phyloP scores from a whole-genome alignment of 768 basidiomycete genomes.

The Tricholoma hemisulphureum region DNA sequence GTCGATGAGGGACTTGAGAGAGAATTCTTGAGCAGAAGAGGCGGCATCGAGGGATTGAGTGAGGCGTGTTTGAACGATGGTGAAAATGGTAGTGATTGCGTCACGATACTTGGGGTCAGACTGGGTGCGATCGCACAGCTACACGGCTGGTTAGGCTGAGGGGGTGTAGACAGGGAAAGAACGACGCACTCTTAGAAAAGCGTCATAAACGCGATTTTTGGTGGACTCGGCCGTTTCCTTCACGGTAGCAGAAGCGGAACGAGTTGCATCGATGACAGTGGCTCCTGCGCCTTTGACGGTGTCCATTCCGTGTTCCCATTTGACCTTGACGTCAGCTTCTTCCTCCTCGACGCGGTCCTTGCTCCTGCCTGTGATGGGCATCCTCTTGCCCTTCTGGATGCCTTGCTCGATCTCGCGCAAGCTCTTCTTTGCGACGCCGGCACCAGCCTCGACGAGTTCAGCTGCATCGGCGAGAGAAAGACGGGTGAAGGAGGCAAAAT shows the following conservation, averaged over 20 bases:
- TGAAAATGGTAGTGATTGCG: constrained; percentile 57
- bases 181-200: constrained; percentile 48
- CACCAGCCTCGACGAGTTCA: constrained; percentile 53
- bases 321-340: constrained; percentile 45
- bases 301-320: constrained; percentile 70
- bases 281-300: constrained; percentile 57
- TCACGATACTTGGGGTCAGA: constrained; percentile 57
- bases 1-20: constrained; percentile 54
- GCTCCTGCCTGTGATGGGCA: constrained; percentile 52
- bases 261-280: constrained; percentile 52
- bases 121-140: constrained; percentile 68
- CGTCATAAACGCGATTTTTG: constrained; percentile 42
- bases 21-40: constrained; percentile 32
- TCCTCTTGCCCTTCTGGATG: constrained; percentile 57
- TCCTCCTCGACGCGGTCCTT: constrained; percentile 48
- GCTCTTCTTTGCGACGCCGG: constrained; percentile 48
- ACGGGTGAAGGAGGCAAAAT: constrained; percentile 64
- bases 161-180: too few species aligned
- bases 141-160: neutral
- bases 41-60: constrained; percentile 48
- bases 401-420: constrained; percentile 56
- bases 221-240: constrained; percentile 48
- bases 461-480: constrained; percentile 67
- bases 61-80: constrained; percentile 56
- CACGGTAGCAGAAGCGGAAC: constrained; percentile 39